These are phyloP conservation scores for Passalora sequoiae DNA, from an alignment of 2,329 filamentous ascomycete species.

Conservation along the genomic window DNA sequence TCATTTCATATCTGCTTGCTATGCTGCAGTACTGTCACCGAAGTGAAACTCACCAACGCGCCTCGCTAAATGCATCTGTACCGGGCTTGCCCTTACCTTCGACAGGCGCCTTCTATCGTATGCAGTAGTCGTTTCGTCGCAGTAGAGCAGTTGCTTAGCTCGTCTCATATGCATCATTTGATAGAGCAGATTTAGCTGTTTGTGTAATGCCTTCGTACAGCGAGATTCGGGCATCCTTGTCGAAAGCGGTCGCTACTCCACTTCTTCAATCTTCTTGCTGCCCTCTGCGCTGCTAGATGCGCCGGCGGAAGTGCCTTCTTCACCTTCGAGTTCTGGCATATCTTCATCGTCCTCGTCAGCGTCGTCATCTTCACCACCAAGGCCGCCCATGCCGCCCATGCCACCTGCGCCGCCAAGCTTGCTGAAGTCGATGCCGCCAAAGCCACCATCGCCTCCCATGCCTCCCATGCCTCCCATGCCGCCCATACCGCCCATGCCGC, in stretches of 20 bases:
- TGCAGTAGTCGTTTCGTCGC: background rate
- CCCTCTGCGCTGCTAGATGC: slow-evolving; percentile 31
- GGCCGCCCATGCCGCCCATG: slow-evolving; percentile 40
- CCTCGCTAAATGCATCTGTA: slow-evolving; percentile 6
- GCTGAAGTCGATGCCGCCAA: slow-evolving; percentile 36
- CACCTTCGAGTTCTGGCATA: slow-evolving; percentile 73
- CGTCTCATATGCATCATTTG: background rate
- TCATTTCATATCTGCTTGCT: too few relatives aligned
- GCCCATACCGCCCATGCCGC: slow-evolving; percentile 43
- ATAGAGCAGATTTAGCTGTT: background rate
- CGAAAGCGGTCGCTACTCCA: too few relatives aligned
- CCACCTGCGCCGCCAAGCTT: slow-evolving; percentile 55
- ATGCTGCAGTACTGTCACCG: too few relatives aligned
- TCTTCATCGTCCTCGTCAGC: slow-evolving; percentile 60
- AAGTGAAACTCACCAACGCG: too few relatives aligned
- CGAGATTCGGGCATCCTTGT: background rate
- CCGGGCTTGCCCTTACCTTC: background rate
- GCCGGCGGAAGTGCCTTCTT: slow-evolving; percentile 38
- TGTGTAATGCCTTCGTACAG: background rate
- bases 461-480: slow-evolving; percentile 36
- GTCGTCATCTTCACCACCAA: slow-evolving; percentile 41
- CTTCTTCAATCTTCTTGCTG: slow-evolving; percentile 45
- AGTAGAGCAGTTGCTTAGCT: background rate
- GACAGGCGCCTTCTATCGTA: background rate
- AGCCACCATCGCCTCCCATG: slow-evolving; percentile 36